Conservation (phyloP, 306 rosid genomes). For the Vigna reflexopilosa region DNA sequence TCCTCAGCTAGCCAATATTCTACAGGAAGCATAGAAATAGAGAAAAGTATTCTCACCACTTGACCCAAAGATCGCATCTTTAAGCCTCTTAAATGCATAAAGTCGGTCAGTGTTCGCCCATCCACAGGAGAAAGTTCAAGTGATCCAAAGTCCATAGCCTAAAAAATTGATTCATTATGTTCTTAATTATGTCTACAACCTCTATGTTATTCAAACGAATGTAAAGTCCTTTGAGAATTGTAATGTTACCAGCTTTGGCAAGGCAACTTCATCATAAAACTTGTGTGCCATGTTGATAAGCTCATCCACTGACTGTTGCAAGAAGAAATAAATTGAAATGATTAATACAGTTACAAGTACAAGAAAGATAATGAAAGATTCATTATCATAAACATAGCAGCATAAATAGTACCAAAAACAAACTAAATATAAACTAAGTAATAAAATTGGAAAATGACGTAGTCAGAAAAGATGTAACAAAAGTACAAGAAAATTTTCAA, state of each 20-base stretch:
- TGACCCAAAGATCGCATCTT: conserved; percentile 85
- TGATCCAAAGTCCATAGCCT: conserved; percentile 92
- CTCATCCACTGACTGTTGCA: conserved; percentile 77
- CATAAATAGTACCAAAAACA: not conserved
- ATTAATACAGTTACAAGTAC: not conserved
- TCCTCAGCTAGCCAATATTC: conserved; percentile 18
- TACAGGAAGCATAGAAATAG: conserved; percentile 7
- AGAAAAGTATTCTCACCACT: conserved; percentile 70
- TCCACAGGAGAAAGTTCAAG: conserved; percentile 99
- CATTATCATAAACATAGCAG: not conserved
- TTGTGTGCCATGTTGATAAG: conserved; percentile 74
- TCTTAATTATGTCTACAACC: conserved; percentile 40
- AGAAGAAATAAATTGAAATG: conserved; percentile 44
- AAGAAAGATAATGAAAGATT: conserved; percentile 20
- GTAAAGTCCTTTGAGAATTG: conserved; percentile 19
- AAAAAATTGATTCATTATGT: conserved; percentile 43
- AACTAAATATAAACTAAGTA: not conserved
- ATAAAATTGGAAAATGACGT: not conserved
- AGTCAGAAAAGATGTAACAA: conserved; percentile 5
- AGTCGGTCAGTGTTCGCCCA: conserved; percentile 95
- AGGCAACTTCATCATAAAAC: conserved; percentile 85
- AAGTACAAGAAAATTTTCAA: not conserved
- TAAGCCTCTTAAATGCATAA: conserved; percentile 98
- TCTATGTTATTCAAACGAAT: conserved; percentile 12
- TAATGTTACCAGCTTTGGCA: conserved; percentile 90